A percentile compares a stretch with the other conserved stretches of the same genome.
These are phyloP conservation scores for Dittrichia graveolens DNA, from an alignment of 129 eudicot genomes.

Conservation along the genomic window DNA sequence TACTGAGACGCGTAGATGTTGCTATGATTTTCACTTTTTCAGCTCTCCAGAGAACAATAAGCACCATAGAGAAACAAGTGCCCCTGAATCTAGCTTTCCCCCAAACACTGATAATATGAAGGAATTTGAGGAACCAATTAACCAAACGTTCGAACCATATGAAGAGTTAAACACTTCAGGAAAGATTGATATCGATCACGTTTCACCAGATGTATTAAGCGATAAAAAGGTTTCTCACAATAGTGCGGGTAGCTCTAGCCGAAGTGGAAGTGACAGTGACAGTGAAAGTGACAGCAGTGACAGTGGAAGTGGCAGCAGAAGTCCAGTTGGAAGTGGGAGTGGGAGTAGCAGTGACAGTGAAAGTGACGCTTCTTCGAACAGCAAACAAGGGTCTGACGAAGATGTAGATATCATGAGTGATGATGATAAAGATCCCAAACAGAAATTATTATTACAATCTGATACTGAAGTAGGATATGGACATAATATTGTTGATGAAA, in stretches of 20 bases:
- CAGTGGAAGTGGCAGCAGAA: constrained; percentile 72
- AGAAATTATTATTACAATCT: constrained; percentile 33
- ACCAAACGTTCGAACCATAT: constrained; percentile 41
- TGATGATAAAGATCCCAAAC: constrained; percentile 74
- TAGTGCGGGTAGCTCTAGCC: constrained; percentile 63
- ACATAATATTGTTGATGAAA: constrained; percentile 46
- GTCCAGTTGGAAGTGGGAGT: constrained; percentile 69
- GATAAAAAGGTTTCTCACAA: constrained; percentile 57
- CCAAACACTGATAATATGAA: constrained; percentile 31
- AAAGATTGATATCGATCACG: constrained; percentile 48
- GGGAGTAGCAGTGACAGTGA: constrained; percentile 93
- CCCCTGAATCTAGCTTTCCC: constrained; percentile 32
- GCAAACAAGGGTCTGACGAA: constrained; percentile 92
- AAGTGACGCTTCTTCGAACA: constrained; percentile 84
- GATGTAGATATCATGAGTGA: constrained; percentile 97
- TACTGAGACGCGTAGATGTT: constrained; percentile 5
- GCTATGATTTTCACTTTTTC: constrained; percentile 26
- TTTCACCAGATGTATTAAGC: constrained; percentile 52
- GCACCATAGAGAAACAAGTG: constrained; percentile 45
- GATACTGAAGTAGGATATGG: constrained; percentile 44
- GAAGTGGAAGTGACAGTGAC: constrained; percentile 71
- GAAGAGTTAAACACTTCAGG: constrained; percentile 47
- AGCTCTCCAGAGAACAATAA: constrained; percentile 70
- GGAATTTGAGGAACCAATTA: constrained; percentile 45
- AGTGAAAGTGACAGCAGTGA: constrained; percentile 78